Conservation (phyloP, 768 basidiomycete genomes). For the Exidia glandulosa region DNA sequence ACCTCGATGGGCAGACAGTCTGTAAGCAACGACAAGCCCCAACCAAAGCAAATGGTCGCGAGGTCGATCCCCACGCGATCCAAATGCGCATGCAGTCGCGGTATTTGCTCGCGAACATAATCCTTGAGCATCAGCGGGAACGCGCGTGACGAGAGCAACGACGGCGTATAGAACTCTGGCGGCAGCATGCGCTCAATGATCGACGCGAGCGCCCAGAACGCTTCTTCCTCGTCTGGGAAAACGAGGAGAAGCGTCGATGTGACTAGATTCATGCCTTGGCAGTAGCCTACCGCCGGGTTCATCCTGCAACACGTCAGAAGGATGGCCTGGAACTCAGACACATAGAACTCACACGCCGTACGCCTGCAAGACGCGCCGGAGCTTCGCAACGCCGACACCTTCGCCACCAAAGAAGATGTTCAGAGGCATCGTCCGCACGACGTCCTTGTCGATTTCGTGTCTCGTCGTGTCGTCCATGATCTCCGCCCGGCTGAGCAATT, state of each 20-base stretch:
- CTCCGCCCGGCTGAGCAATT: conserved; percentile 52
- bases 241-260: conserved; percentile 89
- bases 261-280: conserved; percentile 92
- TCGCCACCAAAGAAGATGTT: conserved; percentile 97
- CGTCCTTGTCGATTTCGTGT: conserved; percentile 93
- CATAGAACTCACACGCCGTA: conserved; percentile 66
- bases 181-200: conserved; percentile 86
- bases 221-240: conserved; percentile 91
- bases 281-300: conserved; percentile 87
- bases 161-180: conserved; percentile 87
- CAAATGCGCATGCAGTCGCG: conserved; percentile 67
- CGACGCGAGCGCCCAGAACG: conserved; percentile 88
- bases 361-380: conserved; percentile 79
- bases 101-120: conserved; percentile 67
- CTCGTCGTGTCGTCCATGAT: conserved; percentile 19
- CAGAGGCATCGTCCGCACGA: conserved; percentile 81
- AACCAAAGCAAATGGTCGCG: conserved; percentile 92
- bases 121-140: conserved; percentile 87
- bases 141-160: conserved; percentile 82
- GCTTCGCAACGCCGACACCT: conserved; percentile 86
- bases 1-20: conserved; percentile 95
- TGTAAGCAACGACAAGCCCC: conserved; percentile 94
- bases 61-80: conserved; percentile 78
- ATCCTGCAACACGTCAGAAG: conserved; percentile 38
- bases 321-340: not conserved